These are phyloP conservation scores for Coemansia sp. DNA, from an alignment of 192 early-diverging fungal genomes.

Conservation along the genomic window DNA sequence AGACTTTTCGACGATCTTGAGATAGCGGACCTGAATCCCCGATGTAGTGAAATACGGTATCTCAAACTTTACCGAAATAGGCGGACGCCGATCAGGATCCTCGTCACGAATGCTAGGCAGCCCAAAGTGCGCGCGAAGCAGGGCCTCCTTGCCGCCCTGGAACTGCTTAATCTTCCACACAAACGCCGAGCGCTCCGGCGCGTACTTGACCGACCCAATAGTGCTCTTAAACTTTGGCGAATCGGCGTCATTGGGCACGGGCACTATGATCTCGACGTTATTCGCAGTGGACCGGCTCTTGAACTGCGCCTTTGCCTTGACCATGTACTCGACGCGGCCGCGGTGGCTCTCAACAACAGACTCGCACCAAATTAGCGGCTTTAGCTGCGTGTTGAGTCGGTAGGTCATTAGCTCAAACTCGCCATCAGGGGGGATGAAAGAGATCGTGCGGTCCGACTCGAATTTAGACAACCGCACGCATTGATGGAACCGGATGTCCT, in stretches of 20 bases:
- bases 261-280: slow-evolving; percentile 95
- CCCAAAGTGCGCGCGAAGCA: slow-evolving; percentile 85
- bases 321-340: slow-evolving; percentile 93
- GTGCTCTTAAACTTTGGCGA: slow-evolving; percentile 93
- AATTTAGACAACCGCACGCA: slow-evolving; percentile 86
- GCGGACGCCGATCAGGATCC: slow-evolving; percentile 76
- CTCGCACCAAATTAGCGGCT: slow-evolving; percentile 84
- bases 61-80: slow-evolving; percentile 84
- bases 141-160: slow-evolving; percentile 95
- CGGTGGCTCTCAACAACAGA: slow-evolving; percentile 82
- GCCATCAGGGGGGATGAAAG: slow-evolving; percentile 86
- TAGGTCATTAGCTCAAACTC: slow-evolving; percentile 92
- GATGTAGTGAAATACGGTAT: slow-evolving; percentile 90
- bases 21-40: slow-evolving; percentile 86
- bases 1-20: slow-evolving; percentile 87
- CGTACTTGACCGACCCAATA: slow-evolving; percentile 86
- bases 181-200: slow-evolving; percentile 89
- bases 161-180: slow-evolving; percentile 99
- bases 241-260: slow-evolving; percentile 98
- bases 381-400: slow-evolving; percentile 78
- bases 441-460: slow-evolving; percentile 85
- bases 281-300: slow-evolving; percentile 96
- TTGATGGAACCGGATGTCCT: slow-evolving; percentile 89
- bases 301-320: slow-evolving; percentile 97
- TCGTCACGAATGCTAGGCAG: slow-evolving; percentile 82